These are phyloP conservation scores for Coemansia nantahalensis DNA, from an alignment of 192 early-diverging fungal genomes.

Conservation along the genomic window DNA sequence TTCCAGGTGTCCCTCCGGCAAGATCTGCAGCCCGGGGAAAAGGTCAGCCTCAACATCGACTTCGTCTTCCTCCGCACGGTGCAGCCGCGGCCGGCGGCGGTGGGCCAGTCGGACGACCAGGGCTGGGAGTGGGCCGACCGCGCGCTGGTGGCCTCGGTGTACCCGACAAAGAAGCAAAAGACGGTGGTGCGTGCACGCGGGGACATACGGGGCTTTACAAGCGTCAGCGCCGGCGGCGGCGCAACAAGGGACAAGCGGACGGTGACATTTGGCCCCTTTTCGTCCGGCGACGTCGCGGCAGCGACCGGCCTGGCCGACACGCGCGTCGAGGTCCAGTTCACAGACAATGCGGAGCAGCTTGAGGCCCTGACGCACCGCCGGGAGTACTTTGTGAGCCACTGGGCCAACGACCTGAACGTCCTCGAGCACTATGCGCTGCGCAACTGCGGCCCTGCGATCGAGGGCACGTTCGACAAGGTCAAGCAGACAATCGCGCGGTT, in stretches of 20 bases:
- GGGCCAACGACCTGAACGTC: slow-evolving; percentile 75
- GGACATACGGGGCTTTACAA: slow-evolving; percentile 12
- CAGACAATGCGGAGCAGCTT: slow-evolving; percentile 63
- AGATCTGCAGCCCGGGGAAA: slow-evolving; percentile 57
- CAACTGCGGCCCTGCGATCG: slow-evolving; percentile 50
- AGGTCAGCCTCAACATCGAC: slow-evolving; percentile 60
- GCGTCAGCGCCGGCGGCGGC: slow-evolving; percentile 9
- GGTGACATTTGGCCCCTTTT: slow-evolving; percentile 75
- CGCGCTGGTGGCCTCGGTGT: slow-evolving; percentile 62
- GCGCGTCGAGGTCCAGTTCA: slow-evolving; percentile 64
- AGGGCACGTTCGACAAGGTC: slow-evolving; percentile 26
- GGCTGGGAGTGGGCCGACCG: slow-evolving; percentile 60
- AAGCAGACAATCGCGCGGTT: slow-evolving; percentile 22
- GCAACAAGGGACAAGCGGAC: slow-evolving; percentile 53
- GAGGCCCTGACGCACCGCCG: slow-evolving; percentile 48
- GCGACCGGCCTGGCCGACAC: neutral
- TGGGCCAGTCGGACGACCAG: slow-evolving; percentile 69
- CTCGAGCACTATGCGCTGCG: slow-evolving; percentile 76
- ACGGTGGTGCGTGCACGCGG: slow-evolving; percentile 60
- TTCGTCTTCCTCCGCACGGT: slow-evolving; percentile 46
- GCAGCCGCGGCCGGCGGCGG: slow-evolving; percentile 53
- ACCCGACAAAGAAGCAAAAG: slow-evolving; percentile 70
- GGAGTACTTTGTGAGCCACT: slow-evolving; percentile 71
- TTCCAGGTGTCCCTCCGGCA: slow-evolving; percentile 12
- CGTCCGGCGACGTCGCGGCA: slow-evolving; percentile 15